A percentile compares a stretch with the other conserved stretches of the same genome.
Conservation (phyloP, 768 basidiomycete species). For the Leccinum arenicola region DNA sequence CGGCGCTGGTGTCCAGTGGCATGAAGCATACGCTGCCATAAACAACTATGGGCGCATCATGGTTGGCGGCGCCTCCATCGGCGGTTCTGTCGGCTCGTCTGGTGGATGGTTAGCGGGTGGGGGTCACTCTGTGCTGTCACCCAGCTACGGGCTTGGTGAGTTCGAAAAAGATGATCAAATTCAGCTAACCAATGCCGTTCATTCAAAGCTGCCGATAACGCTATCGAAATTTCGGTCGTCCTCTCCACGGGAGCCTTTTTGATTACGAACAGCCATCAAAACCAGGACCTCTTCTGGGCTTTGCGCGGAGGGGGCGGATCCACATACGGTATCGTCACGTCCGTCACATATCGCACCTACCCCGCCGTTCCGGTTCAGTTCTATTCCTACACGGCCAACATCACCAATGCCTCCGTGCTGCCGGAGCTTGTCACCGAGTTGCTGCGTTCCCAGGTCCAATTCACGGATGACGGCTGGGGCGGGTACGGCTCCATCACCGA, state of each 20-base stretch:
- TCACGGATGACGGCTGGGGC: conserved; percentile 46
- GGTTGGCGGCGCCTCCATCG: conserved; percentile 41
- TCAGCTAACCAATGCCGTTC: not conserved
- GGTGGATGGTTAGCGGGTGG: conserved; percentile 53
- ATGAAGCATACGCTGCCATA: conserved; percentile 41
- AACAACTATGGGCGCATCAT: conserved; percentile 39
- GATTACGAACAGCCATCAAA: conserved; percentile 37
- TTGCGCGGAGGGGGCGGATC: conserved; percentile 52
- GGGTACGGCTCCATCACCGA: conserved; percentile 29
- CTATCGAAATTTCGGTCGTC: conserved; percentile 44
- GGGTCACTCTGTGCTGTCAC: conserved; percentile 43
- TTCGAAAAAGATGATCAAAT: not conserved
- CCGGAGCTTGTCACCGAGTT: conserved; percentile 35
- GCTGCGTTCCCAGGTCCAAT: conserved; percentile 31
- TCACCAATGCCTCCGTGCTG: conserved; percentile 29
- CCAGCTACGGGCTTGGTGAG: conserved; percentile 43
- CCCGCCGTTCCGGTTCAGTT: conserved; percentile 34
- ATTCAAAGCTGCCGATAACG: conserved; percentile 44
- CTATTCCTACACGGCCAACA: conserved; percentile 30
- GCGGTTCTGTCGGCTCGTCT: conserved; percentile 45
- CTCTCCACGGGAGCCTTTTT: conserved; percentile 41
- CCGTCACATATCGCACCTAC: conserved; percentile 37
- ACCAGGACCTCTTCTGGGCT: conserved; percentile 54
- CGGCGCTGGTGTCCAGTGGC: conserved; percentile 49
- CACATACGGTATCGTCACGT: conserved; percentile 47